These are phyloP conservation scores for Carallia pectinifolia DNA, from an alignment of 345 rosid species.

Conservation along the genomic window DNA sequence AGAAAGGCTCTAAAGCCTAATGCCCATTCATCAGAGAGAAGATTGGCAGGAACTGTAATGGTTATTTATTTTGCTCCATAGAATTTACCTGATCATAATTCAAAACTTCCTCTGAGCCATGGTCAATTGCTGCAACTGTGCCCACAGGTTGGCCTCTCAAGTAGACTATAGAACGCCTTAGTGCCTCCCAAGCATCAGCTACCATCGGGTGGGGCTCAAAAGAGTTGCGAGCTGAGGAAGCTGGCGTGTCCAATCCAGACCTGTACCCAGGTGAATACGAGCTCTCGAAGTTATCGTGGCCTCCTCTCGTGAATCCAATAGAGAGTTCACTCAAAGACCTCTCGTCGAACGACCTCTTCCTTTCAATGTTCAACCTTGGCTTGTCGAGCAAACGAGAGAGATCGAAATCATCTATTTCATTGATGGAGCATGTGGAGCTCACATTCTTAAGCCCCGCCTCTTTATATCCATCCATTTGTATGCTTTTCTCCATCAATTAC, in stretches of 20 bases:
- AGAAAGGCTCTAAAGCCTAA: not conserved
- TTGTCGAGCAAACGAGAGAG: constrained; percentile 76
- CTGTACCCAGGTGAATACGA: constrained; percentile 20
- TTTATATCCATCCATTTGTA: constrained; percentile 54
- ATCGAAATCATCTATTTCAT: constrained; percentile 73
- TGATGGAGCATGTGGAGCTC: constrained; percentile 71
- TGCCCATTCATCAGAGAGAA: not conserved
- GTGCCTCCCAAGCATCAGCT: constrained; percentile 95
- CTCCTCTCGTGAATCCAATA: constrained; percentile 51
- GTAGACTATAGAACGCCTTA: constrained; percentile 71
- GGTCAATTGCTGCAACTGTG: constrained; percentile 86
- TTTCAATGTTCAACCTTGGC: constrained; percentile 83
- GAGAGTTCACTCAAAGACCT: constrained; percentile 92
- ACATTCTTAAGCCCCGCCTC: constrained; percentile 68
- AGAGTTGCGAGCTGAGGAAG: constrained; percentile 74
- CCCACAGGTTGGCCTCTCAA: constrained; percentile 86
- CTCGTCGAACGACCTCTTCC: constrained; percentile 91
- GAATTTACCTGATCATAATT: constrained; percentile 92
- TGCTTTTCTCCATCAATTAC: constrained; percentile 8
- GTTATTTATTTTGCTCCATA: not conserved
- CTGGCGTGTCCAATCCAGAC: constrained; percentile 72
- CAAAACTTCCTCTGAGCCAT: constrained; percentile 92
- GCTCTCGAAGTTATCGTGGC: constrained; percentile 49
- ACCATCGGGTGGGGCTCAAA: constrained; percentile 97
- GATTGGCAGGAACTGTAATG: not conserved